These are phyloP conservation scores for Phialophora expanda DNA, from an alignment of 2,329 filamentous ascomycete genomes.

Conservation along the genomic window DNA sequence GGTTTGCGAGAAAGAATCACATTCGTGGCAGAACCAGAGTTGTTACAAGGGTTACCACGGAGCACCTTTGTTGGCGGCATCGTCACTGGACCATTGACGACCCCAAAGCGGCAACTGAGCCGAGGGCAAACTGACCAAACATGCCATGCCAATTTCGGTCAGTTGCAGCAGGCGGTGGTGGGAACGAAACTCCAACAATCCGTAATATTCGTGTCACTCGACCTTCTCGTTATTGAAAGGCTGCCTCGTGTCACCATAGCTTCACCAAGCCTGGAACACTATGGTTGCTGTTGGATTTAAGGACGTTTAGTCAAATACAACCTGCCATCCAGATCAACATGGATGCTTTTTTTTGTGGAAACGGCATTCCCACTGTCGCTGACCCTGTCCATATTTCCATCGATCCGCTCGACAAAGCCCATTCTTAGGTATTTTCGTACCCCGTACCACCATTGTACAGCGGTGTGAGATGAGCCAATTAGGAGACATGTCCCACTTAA, in stretches of 20 bases:
- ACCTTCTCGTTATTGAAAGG: not conserved
- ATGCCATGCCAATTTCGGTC: not conserved
- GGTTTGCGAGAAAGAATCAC: not conserved
- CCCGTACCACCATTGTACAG: not conserved
- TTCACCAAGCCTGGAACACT: not conserved
- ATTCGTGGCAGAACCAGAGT: not conserved
- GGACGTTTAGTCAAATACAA: not conserved
- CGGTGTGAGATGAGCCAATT: not conserved
- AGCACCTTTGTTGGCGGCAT: not conserved
- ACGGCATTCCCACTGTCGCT: not conserved
- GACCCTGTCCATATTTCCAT: not conserved
- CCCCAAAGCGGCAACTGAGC: not conserved
- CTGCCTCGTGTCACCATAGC: not conserved
- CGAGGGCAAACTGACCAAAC: slow-evolving; percentile 6
- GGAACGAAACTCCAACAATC: not conserved
- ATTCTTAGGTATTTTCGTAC: not conserved
- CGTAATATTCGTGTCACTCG: not conserved
- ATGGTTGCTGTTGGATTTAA: not conserved
- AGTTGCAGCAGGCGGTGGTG: not conserved
- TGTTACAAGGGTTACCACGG: not conserved
- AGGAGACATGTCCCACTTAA: not conserved
- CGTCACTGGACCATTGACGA: slow-evolving; percentile 2
- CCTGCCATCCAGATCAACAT: not conserved
- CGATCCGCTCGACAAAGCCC: not conserved
- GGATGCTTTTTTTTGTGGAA: not conserved